phyloP scores from a whole-genome alignment of 176 grass and related monocot genomes.

The Rhynchospora breviuscula region DNA sequence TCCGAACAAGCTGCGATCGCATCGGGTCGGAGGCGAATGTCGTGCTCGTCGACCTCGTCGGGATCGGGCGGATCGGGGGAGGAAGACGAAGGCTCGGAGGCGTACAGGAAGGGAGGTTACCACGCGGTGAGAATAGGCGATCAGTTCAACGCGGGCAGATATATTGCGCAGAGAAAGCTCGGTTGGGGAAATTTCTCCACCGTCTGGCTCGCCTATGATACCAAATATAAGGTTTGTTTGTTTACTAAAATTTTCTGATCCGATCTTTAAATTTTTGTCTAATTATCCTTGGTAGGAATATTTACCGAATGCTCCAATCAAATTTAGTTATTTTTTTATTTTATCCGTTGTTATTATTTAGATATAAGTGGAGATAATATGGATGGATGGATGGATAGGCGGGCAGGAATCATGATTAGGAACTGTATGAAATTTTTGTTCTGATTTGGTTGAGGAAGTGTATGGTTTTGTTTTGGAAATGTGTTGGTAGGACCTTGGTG shows the following conservation, averaged over 20 bases:
- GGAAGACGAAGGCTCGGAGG: slow-evolving; percentile 88
- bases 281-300: too few relatives aligned
- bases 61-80: slow-evolving; percentile 60
- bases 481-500: slow-evolving; percentile 2
- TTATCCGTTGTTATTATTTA: background rate
- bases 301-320: background rate
- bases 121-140: slow-evolving; percentile 81
- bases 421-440: slow-evolving; percentile 1
- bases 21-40: slow-evolving; percentile 32
- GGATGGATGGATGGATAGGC: background rate
- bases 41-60: slow-evolving; percentile 60
- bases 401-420: background rate
- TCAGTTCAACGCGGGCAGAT: slow-evolving; percentile 63
- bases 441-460: background rate
- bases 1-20: background rate
- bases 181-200: slow-evolving; percentile 98
- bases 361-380: too few relatives aligned
- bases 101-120: slow-evolving; percentile 93
- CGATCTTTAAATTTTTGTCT: background rate
- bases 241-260: background rate
- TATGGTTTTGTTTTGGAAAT: slow-evolving; percentile 1
- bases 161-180: slow-evolving; percentile 88
- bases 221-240: slow-evolving; percentile 39
- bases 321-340: background rate
- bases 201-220: slow-evolving; percentile 94